These are phyloP conservation scores for Leccinum olivaceopallidum DNA, from an alignment of 768 basidiomycete species.

Conservation along the genomic window DNA sequence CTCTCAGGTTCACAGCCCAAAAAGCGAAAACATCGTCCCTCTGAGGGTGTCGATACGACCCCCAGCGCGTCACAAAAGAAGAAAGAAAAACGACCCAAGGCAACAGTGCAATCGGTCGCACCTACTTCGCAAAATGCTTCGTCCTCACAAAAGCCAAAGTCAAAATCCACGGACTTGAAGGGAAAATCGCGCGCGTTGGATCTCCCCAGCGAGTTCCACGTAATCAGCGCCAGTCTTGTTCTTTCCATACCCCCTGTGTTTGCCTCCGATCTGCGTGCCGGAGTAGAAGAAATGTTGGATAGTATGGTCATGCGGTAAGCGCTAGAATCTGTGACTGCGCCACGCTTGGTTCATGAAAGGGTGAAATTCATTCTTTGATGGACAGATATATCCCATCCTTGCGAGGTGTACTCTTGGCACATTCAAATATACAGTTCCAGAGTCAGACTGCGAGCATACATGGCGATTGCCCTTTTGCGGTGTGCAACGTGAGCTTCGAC, in stretches of 20 bases:
- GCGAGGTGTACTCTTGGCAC: constrained; percentile 82
- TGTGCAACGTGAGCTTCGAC: constrained; percentile 74
- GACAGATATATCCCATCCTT: constrained; percentile 88
- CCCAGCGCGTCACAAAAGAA: constrained; percentile 37
- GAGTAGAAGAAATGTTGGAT: constrained; percentile 88
- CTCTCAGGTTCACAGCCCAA: constrained; percentile 30
- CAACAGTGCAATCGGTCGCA: not conserved
- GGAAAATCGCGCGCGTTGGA: constrained; percentile 38
- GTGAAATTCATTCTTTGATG: not conserved
- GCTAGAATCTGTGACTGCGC: constrained; percentile 7
- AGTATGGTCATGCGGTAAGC: constrained; percentile 93
- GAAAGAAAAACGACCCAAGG: constrained; percentile 34
- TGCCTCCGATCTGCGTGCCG: constrained; percentile 65
- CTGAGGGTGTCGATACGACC: constrained; percentile 18
- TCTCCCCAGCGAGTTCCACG: constrained; percentile 51
- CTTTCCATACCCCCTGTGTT: constrained; percentile 84
- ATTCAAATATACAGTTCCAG: constrained; percentile 74
- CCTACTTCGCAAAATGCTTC: constrained; percentile 11
- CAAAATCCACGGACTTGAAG: constrained; percentile 35
- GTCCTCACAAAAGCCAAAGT: constrained; percentile 17
- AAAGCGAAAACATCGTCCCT: constrained; percentile 51
- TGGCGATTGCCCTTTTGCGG: constrained; percentile 83
- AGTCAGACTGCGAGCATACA: constrained; percentile 65
- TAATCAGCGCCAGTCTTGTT: constrained; percentile 63
- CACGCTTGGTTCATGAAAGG: not conserved